Base-by-base conservation (phyloP, 108 stramenopile species). In the Pseudonitzschia pungens region DNA sequence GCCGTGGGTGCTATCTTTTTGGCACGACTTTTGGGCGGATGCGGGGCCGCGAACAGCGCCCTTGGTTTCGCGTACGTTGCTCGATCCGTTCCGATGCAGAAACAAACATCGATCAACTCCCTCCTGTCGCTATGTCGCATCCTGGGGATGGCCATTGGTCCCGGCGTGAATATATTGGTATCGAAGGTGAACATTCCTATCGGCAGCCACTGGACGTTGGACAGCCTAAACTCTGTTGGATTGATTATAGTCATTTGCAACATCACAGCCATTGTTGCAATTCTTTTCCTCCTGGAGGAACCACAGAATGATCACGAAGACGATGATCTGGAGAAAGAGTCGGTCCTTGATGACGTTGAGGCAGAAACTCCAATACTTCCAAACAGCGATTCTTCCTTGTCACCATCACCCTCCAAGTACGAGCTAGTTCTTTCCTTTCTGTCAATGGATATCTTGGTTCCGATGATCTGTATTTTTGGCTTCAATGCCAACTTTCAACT, bases 401-500 rank as follows among this genome's bases (percentile, higher is more conserved):
- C 62, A 28, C 27, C 8, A 24, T 54, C 53, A 24, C 53, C 53
- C 14, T 54, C 53, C 11, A 54, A 24, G 53, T 21, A 21, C 15
- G 41, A 22, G 28, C n/a, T 50, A 45, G 65, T 64, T 74, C 66
- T 68, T 27, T 74, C 74, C 42, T 62, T 67, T 20, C 62, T 60
- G 28, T 16, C 48, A 40, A 51, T 71, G 63, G 86, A 69, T 42
- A 92, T 82, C 51, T 68, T 72, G 70, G 68, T 92, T 8, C 88
- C 91, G 12, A 72, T 86, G 29, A 63, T 88, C 24, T 76, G 79
- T 21, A 80, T 89, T 20, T 87, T 92, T 54, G 64, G 54, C 0
- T 81, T 87, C 75, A 92, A 92, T 73, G 77, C 87, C 26, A 80
- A 75, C 65, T 92, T 87, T 71, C 88, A 89, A 54, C 75, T 92